Percentiles rank a stretch among this genome's conserved stretches.
Conservation (phyloP, 495 filamentous ascomycete genomes). For the Aspergillus heteromorphus region DNA sequence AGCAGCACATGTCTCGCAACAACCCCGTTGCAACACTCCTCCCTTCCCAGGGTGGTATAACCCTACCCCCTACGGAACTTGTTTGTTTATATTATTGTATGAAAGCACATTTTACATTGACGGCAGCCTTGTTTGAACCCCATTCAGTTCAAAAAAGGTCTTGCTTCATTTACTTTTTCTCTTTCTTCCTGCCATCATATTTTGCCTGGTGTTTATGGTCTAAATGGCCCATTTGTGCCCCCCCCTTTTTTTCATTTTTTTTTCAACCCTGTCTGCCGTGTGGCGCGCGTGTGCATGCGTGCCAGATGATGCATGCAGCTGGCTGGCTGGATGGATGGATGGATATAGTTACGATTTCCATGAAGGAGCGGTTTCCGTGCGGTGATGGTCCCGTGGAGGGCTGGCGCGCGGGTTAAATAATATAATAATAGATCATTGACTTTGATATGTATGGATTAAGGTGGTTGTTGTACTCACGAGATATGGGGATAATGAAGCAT, state of each 20-base stretch:
- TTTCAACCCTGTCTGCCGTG: conserved; percentile 8
- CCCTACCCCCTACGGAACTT: not conserved
- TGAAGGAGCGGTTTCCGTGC: conserved; percentile 17
- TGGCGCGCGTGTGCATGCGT: no score
- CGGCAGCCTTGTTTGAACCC: not conserved
- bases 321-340: no score
- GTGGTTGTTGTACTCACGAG: no score
- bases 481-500: no score
- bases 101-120: conserved; percentile 1
- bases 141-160: not conserved
- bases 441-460: not conserved
- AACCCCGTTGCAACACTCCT: no score
- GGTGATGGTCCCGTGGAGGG: conserved; percentile 3
- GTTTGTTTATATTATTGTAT: not conserved
- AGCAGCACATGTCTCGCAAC: no score
- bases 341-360: conserved; percentile 22
- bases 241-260: conserved; percentile 11
- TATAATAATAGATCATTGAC: not conserved
- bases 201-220: conserved; percentile 14
- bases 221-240: conserved; percentile 5
- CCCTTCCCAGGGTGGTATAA: no score
- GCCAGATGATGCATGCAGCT: conserved; percentile 8
- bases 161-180: not conserved
- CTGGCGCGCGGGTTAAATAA: not conserved
- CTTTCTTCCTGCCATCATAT: conserved; percentile 5